A percentile compares a stretch with the other conserved stretches of the same genome.
These are phyloP conservation scores for Talaromyces sp. DNA, from an alignment of 2,329 filamentous ascomycete species.

Conservation along the genomic window DNA sequence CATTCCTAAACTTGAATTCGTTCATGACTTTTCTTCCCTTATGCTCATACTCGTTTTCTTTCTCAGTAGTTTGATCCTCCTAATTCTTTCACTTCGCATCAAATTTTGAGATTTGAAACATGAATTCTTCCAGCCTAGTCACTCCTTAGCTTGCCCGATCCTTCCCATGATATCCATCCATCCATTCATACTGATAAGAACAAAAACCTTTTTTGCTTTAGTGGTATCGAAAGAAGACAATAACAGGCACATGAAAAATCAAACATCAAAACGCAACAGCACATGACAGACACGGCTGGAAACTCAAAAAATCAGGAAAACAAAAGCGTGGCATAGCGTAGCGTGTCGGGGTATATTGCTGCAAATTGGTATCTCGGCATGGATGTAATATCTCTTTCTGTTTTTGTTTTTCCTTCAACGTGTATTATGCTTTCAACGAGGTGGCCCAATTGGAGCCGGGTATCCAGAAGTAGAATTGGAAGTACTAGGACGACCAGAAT, in stretches of 20 bases:
- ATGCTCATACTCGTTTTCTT: background rate
- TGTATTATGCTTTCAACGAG: constrained; percentile 62
- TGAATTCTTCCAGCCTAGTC: background rate
- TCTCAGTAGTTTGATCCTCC: background rate
- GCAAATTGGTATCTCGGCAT: constrained; percentile 37
- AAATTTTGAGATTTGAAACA: background rate
- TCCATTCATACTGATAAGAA: constrained; percentile 11
- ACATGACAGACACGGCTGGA: constrained; percentile 17
- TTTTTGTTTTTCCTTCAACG: constrained; percentile 35
- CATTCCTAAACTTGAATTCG: constrained; percentile 5
- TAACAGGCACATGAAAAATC: constrained; percentile 27
- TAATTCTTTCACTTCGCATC: background rate
- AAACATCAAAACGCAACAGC: constrained; percentile 37
- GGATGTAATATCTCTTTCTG: constrained; percentile 13
- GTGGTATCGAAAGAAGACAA: constrained; percentile 31
- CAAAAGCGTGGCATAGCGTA: constrained; percentile 23
- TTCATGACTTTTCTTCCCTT: constrained; percentile 3
- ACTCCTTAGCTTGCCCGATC: constrained; percentile 6
- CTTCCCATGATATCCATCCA: constrained; percentile 10
- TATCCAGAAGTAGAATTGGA: constrained; percentile 98
- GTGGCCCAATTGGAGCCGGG: constrained; percentile 86
- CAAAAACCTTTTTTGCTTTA: constrained; percentile 20
- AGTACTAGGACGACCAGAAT: constrained; percentile 88
- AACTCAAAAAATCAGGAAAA: constrained; percentile 28
- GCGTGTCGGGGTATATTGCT: constrained; percentile 46